A percentile compares a stretch with the other conserved stretches of the same genome.
phyloP scores from a whole-genome alignment of 495 filamentous ascomycete genomes.

The Cladorrhinum samala region DNA sequence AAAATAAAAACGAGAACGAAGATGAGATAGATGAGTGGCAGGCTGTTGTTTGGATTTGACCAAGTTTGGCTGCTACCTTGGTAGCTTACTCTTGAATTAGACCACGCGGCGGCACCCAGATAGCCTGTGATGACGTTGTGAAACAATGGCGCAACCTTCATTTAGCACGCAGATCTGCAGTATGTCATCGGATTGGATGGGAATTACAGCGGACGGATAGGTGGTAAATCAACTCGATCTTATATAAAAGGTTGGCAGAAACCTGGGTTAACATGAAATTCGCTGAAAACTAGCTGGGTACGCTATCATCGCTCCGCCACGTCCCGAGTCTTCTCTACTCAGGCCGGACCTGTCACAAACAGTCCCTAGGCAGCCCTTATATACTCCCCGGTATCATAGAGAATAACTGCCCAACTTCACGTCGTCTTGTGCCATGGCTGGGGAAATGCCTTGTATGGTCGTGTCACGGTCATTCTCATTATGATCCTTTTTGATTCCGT shows the following conservation, averaged over 20 bases:
- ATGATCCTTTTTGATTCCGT: slow-evolving; percentile 34
- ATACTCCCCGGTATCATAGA: neutral
- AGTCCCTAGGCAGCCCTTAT: slow-evolving; percentile 1
- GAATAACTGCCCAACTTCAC: slow-evolving; percentile 7
- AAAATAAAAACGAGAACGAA: neutral
- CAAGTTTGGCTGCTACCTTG: neutral
- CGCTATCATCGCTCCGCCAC: slow-evolving; percentile 4
- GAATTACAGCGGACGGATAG: no score
- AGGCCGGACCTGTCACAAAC: slow-evolving; percentile 4
- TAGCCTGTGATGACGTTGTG: slow-evolving; percentile 2
- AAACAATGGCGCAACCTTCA: neutral
- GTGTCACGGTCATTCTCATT: slow-evolving; percentile 24
- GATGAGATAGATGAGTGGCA: no score
- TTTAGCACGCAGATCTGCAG: no score
- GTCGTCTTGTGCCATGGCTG: slow-evolving; percentile 9
- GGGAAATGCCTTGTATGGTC: slow-evolving; percentile 12
- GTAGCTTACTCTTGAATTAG: neutral
- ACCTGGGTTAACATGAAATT: slow-evolving; percentile 6
- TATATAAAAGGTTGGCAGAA: no score
- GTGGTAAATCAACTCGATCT: no score
- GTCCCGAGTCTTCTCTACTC: slow-evolving; percentile 1
- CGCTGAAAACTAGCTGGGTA: slow-evolving; percentile 12
- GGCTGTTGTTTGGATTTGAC: neutral
- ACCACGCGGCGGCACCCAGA: neutral
- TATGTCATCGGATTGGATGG: no score